A percentile compares a stretch with the other conserved stretches of the same genome.
These are phyloP conservation scores for Gynochthodes officinalis DNA, from an alignment of 257 asterid genomes.

Conservation along the genomic window DNA sequence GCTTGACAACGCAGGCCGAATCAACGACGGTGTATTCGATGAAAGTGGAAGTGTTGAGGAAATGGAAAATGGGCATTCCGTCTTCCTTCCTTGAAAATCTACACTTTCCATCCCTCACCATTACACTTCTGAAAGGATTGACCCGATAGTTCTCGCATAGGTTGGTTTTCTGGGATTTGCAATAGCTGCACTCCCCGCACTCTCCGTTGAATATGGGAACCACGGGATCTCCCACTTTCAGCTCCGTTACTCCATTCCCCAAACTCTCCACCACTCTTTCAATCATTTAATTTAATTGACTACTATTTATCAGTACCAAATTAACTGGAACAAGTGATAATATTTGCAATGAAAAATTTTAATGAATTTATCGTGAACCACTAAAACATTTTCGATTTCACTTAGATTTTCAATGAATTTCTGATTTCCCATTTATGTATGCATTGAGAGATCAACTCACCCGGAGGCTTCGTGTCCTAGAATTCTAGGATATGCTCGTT, in stretches of 20 bases:
- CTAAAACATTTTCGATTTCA: no score
- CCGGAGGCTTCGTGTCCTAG: constrained; percentile 90
- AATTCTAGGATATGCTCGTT: constrained; percentile 59
- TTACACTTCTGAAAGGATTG: constrained; percentile 54
- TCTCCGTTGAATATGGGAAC: constrained; percentile 80
- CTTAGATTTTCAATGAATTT: no score
- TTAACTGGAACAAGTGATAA: neutral
- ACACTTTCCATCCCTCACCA: constrained; percentile 52
- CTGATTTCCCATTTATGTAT: neutral
- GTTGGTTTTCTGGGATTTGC: constrained; percentile 57
- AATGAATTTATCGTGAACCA: no score
- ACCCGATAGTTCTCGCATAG: constrained; percentile 53
- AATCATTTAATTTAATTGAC: neutral
- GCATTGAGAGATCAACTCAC: constrained; percentile 26
- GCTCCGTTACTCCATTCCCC: constrained; percentile 66
- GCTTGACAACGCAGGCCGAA: constrained; percentile 61
- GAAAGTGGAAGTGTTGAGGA: constrained; percentile 84
- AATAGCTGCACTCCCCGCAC: constrained; percentile 49
- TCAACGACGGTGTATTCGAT: constrained; percentile 69
- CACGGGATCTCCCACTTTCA: constrained; percentile 55
- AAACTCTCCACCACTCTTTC: constrained; percentile 77
- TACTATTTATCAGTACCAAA: neutral
- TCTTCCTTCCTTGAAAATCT: constrained; percentile 49
- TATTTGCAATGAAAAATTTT: no score
- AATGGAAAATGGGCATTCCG: constrained; percentile 57